Conservation (phyloP, 129 eudicot genomes). For the Flaveria trinervia region DNA sequence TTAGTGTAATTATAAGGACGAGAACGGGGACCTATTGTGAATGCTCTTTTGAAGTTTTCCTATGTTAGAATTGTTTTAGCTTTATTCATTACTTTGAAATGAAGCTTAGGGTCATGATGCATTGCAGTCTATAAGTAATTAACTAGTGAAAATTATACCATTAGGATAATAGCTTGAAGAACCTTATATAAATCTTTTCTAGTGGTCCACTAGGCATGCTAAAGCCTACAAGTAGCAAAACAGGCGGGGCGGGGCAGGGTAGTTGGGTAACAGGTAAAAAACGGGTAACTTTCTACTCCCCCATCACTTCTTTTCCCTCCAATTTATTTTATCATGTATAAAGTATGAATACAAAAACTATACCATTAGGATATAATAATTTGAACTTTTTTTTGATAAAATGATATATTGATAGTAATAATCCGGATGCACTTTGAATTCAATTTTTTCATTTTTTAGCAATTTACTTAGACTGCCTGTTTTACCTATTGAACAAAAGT, state of each 20-base stretch:
- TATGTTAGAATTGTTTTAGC: too few relatives aligned
- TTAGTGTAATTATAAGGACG: too few relatives aligned
- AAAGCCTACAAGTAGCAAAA: background rate
- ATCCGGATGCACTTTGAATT: background rate
- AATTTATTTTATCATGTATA: background rate
- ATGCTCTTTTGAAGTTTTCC: too few relatives aligned
- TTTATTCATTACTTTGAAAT: too few relatives aligned
- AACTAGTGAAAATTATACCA: background rate
- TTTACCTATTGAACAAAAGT: background rate
- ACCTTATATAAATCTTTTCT: background rate
- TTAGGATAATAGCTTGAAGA: too few relatives aligned
- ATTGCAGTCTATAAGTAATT: too few relatives aligned
- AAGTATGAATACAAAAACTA: background rate
- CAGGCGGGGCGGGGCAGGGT: background rate
- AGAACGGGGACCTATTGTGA: too few relatives aligned
- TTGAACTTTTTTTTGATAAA: background rate
- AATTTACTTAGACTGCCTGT: background rate
- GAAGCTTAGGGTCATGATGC: too few relatives aligned
- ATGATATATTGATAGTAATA: background rate
- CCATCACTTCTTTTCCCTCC: background rate
- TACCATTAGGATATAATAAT: background rate
- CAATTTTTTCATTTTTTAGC: too few relatives aligned
- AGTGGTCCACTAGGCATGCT: background rate
- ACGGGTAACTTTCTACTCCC: background rate
- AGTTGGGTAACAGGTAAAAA: background rate